Conservation (phyloP, 208 protist genomes). For the Tritrichomonas foetus region DNA sequence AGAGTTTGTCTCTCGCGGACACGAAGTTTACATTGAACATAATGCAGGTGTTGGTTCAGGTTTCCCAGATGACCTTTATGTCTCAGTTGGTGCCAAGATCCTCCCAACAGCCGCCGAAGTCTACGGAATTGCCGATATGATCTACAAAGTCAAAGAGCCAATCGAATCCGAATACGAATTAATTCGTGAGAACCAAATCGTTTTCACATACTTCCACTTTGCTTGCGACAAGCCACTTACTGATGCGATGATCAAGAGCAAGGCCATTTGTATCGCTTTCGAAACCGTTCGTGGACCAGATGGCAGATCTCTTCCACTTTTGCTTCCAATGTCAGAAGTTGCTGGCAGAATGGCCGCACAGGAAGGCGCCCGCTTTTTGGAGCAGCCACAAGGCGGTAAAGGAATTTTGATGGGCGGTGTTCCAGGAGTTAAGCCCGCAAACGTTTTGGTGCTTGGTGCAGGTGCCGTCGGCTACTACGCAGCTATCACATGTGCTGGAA, state of each 20-base stretch:
- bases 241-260: slow-evolving; percentile 6
- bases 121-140: slow-evolving; percentile 39
- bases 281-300: slow-evolving; percentile 40
- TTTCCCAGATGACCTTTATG: slow-evolving; percentile 35
- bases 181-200: neutral
- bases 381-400: neutral
- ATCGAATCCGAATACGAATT: neutral
- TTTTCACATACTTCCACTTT: slow-evolving; percentile 43
- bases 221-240: neutral
- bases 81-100: slow-evolving; percentile 9
- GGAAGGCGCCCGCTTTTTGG: neutral
- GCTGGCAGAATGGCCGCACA: slow-evolving; percentile 34
- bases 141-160: slow-evolving; percentile 41
- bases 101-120: slow-evolving; percentile 20
- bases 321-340: slow-evolving; percentile 37
- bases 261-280: slow-evolving; percentile 32
- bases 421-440: slow-evolving; percentile 38
- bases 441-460: slow-evolving; percentile 37
- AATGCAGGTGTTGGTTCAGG: slow-evolving; percentile 1
- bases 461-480: slow-evolving; percentile 28
- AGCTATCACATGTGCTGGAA: neutral
- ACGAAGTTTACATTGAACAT: slow-evolving; percentile 37
- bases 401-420: neutral
- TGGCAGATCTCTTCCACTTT: slow-evolving; percentile 30
- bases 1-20: neutral